Percentiles rank a stretch among this genome's conserved stretches.
These are phyloP conservation scores for Thermomyces lanuginosus DNA, from an alignment of 2,329 filamentous ascomycete genomes.

Conservation along the genomic window DNA sequence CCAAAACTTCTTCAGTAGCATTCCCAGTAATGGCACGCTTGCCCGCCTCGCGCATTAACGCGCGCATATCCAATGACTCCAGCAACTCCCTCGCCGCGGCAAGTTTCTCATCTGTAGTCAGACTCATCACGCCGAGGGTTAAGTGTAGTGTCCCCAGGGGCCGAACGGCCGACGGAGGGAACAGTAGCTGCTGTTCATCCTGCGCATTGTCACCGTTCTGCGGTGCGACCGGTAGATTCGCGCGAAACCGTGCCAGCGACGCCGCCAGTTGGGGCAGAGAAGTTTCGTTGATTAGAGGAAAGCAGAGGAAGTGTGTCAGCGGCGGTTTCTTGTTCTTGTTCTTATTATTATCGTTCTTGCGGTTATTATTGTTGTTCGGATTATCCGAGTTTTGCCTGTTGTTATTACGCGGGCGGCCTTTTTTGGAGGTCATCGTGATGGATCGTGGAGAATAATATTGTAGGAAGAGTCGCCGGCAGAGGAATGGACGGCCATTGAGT, in stretches of 20 bases:
- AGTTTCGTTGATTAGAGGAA: slow-evolving; percentile 44
- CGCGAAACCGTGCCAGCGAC: slow-evolving; percentile 45
- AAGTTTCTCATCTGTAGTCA: slow-evolving; percentile 37
- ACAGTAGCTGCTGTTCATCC: slow-evolving; percentile 17
- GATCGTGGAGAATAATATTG: too few species aligned
- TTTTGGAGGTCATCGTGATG: too few species aligned
- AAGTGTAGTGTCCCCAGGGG: slow-evolving; percentile 70
- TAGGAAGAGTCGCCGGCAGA: too few species aligned
- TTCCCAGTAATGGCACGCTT: neutral
- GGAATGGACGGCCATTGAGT: too few species aligned
- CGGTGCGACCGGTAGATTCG: slow-evolving; percentile 31
- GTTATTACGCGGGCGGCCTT: too few species aligned
- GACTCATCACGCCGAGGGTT: slow-evolving; percentile 72
- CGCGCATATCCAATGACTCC: slow-evolving; percentile 27
- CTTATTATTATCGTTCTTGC: slow-evolving; percentile 5
- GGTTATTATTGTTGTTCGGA: slow-evolving; percentile 3
- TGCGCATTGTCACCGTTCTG: slow-evolving; percentile 5
- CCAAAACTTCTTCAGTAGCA: too few species aligned
- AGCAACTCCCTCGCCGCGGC: slow-evolving; percentile 32
- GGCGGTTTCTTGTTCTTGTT: slow-evolving; percentile 15
- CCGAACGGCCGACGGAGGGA: slow-evolving; percentile 53
- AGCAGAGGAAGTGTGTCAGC: slow-evolving; percentile 32
- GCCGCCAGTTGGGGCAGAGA: slow-evolving; percentile 50
- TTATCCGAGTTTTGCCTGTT: too few species aligned
- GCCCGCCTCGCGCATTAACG: slow-evolving; percentile 21